Evolutionary conservation across 192 early-diverging fungal genomes (phyloP).

Genomic region (Coemansia furcata): DNA sequence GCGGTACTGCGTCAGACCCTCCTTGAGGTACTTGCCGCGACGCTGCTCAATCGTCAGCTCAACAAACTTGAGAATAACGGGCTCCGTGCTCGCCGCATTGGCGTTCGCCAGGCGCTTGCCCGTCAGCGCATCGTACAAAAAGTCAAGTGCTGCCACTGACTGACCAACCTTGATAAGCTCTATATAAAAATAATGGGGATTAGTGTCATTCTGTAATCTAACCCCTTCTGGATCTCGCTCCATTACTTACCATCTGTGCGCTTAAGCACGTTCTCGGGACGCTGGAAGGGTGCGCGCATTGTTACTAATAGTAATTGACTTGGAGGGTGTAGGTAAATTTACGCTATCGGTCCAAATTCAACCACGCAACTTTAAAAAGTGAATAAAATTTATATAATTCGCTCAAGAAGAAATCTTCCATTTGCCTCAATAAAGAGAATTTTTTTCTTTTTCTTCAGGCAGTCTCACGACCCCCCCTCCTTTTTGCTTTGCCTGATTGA

Average conservation of each 20-base stretch:
- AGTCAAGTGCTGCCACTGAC: slow-evolving; percentile 75
- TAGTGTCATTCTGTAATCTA: not conserved
- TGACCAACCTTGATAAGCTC: slow-evolving; percentile 78
- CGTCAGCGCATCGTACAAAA: slow-evolving; percentile 90
- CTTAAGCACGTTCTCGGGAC: slow-evolving; percentile 87
- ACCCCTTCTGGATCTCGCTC: not conserved
- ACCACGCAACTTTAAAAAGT: not conserved
- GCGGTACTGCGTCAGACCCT: slow-evolving; percentile 96
- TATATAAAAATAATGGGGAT: slow-evolving; percentile 49
- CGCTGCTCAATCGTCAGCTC: slow-evolving; percentile 85
- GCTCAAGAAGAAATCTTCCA: not conserved
- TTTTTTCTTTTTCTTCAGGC: not conserved
- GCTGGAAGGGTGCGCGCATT: slow-evolving; percentile 59
- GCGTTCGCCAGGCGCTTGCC: slow-evolving; percentile 84
- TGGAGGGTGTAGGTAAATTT: not conserved
- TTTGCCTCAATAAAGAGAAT: not conserved
- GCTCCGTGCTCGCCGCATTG: slow-evolving; percentile 79
- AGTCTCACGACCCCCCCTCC: not conserved
- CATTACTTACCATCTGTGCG: slow-evolving; percentile 71
- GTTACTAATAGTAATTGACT: slow-evolving; percentile 1
- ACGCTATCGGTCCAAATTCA: not conserved
- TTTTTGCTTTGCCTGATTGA: not conserved
- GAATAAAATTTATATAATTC: not conserved
- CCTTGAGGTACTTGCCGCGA: slow-evolving; percentile 89
- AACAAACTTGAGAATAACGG: slow-evolving; percentile 90